phyloP scores from a whole-genome alignment of 345 rosid species.

The Salix purpurea region DNA sequence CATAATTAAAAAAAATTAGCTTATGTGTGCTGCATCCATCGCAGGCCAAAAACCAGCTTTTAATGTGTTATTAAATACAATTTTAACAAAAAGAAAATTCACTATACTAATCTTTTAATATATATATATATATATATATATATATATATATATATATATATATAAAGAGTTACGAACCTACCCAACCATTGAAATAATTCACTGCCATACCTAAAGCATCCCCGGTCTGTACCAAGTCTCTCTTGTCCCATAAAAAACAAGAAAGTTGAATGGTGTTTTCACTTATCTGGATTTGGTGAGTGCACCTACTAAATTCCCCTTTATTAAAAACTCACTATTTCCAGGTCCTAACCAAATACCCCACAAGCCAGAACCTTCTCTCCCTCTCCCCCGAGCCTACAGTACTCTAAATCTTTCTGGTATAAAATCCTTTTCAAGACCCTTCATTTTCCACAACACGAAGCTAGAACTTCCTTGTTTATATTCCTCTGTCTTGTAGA shows the following conservation, averaged over 20 bases:
- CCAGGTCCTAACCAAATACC: background rate
- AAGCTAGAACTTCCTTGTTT: background rate
- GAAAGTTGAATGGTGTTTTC: background rate
- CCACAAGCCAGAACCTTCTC: background rate
- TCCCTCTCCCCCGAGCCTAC: background rate
- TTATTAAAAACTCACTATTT: background rate
- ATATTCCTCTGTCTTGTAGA: background rate
- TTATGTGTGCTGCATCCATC: too few species aligned
- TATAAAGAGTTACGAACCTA: too few species aligned
- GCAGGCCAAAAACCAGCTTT: too few species aligned
- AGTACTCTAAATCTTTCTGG: background rate
- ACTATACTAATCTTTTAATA: too few species aligned
- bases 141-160: too few species aligned
- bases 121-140: too few species aligned
- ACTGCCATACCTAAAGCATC: background rate
- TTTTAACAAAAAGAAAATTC: too few species aligned
- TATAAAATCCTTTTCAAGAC: slow-evolving; percentile 10
- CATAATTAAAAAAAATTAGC: too few species aligned
- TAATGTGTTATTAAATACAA: too few species aligned
- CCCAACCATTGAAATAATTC: background rate
- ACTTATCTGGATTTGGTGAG: background rate
- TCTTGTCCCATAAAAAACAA: background rate
- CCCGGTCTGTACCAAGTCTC: too few species aligned
- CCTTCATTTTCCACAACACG: slow-evolving; percentile 11
- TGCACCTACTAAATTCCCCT: background rate